Conservation (phyloP, 2,329 filamentous ascomycete genomes). For the Ophiostoma australiae region DNA sequence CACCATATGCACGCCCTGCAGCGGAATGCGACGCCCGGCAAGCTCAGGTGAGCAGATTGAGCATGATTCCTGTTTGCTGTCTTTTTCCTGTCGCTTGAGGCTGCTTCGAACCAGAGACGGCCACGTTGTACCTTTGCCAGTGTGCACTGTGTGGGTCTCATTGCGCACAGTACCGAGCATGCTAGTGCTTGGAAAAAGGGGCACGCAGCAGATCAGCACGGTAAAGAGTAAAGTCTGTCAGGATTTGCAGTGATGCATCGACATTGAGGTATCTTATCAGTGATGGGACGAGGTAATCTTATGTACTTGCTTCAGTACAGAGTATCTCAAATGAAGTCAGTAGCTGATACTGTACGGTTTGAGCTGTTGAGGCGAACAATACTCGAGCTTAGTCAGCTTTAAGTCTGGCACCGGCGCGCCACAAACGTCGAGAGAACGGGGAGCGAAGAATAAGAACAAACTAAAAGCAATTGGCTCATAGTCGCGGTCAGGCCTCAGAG, state of each 20-base stretch:
- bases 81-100: background rate
- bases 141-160: conserved; percentile 6
- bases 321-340: background rate
- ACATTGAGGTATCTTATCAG: background rate
- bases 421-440: background rate
- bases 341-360: too few species aligned
- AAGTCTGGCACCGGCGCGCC: background rate
- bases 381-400: background rate
- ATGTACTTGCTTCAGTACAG: background rate
- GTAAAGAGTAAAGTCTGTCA: background rate
- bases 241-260: background rate
- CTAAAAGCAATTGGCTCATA: background rate
- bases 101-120: conserved; percentile 21
- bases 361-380: too few species aligned
- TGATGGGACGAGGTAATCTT: too few species aligned
- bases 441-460: background rate
- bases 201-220: conserved; percentile 14
- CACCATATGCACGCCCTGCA: conserved; percentile 2
- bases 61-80: background rate
- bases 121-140: conserved; percentile 16
- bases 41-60: background rate
- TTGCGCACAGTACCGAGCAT: conserved; percentile 13
- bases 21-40: conserved; percentile 3
- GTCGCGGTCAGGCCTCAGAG: background rate
- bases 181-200: conserved; percentile 19